Percentiles rank a stretch among this genome's conserved stretches.
Conservation (phyloP, 768 basidiomycete species). For the Sarcodon aspratus region DNA sequence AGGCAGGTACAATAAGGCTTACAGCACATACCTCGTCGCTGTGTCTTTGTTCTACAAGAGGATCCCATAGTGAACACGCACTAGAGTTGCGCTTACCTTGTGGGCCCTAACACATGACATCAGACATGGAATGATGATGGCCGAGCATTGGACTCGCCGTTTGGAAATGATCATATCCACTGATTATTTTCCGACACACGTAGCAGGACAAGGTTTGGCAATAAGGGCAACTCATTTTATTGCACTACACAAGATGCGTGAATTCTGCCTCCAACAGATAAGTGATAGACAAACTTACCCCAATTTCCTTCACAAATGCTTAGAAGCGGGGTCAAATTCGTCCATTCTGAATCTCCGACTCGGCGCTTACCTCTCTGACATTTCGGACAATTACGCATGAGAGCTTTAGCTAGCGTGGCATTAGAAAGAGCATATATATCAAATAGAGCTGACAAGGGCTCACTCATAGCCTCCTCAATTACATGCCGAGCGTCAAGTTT, state of each 20-base stretch:
- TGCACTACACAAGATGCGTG: constrained; percentile 44
- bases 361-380: constrained; percentile 57
- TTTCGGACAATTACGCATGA: constrained; percentile 83
- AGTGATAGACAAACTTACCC: constrained; percentile 33
- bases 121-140: constrained; percentile 1
- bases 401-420: constrained; percentile 45
- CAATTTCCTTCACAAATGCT: constrained; percentile 75
- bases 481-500: constrained; percentile 64
- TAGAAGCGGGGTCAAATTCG: constrained; percentile 2
- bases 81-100: constrained; percentile 23
- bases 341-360: constrained; percentile 1
- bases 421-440: background rate
- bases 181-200: constrained; percentile 63
- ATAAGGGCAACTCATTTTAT: constrained; percentile 80
- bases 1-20: background rate
- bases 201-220: constrained; percentile 77
- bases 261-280: background rate
- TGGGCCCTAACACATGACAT: constrained; percentile 9
- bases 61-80: constrained; percentile 55
- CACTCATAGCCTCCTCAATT: constrained; percentile 93
- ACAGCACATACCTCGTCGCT: constrained; percentile 42
- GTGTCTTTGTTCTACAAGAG: constrained; percentile 46
- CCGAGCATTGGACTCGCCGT: constrained; percentile 22
- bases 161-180: constrained; percentile 69
- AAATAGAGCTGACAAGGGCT: constrained; percentile 10